Conservation (phyloP, 2,329 filamentous ascomycete species). For the Apiospora sp. region DNA sequence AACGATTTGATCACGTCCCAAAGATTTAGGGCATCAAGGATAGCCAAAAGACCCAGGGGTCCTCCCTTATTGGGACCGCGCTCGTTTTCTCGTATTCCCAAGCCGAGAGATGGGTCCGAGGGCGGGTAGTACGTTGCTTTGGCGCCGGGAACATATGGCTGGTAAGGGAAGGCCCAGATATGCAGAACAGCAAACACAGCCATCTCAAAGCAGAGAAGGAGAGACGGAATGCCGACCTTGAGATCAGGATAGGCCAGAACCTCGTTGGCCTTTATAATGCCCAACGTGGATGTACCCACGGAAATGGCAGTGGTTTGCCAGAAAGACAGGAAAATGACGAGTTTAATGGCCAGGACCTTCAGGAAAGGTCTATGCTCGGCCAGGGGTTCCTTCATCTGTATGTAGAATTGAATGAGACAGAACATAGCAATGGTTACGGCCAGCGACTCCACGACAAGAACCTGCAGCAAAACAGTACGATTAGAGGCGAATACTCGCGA, state of each 20-base stretch:
- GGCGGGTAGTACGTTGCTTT: conserved; percentile 57
- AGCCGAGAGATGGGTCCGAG: conserved; percentile 50
- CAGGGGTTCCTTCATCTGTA: conserved; percentile 75
- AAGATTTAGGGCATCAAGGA: conserved; percentile 77
- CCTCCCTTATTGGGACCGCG: conserved; percentile 67
- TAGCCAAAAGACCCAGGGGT: conserved; percentile 68
- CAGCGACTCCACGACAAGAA: conserved; percentile 72
- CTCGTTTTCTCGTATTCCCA: conserved; percentile 52
- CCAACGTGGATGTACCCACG: conserved; percentile 63
- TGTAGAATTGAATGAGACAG: conserved; percentile 86
- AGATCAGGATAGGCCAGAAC: conserved; percentile 77
- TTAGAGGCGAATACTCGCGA: conserved; percentile 24
- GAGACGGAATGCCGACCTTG: conserved; percentile 79
- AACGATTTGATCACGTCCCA: conserved; percentile 86
- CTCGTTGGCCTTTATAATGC: conserved; percentile 67
- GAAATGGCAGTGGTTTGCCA: conserved; percentile 74
- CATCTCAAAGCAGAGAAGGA: conserved; percentile 87
- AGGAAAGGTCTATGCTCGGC: conserved; percentile 75
- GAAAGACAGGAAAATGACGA: conserved; percentile 91
- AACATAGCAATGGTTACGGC: conserved; percentile 88
- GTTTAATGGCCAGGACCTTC: conserved; percentile 86
- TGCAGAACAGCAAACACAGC: conserved; percentile 80
- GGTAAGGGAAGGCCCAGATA: conserved; percentile 82
- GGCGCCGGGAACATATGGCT: conserved; percentile 65
- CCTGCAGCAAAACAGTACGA: conserved; percentile 46